Base-by-base conservation (phyloP, 208 protist genomes). In the Leishmania lainsoni region DNA sequence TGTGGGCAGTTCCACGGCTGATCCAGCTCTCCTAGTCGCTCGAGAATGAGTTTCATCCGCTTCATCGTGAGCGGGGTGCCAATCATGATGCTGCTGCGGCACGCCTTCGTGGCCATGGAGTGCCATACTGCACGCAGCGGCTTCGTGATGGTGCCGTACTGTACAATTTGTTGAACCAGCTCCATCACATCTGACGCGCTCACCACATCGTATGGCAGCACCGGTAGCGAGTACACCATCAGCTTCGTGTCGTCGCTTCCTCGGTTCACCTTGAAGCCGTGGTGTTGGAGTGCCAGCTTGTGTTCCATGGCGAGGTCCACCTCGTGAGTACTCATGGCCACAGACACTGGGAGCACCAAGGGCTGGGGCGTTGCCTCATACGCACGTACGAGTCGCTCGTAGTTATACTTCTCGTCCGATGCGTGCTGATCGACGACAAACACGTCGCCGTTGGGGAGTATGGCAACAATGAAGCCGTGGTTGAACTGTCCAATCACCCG, bases 381-480 rank as follows among this genome's bases (percentile, higher is more conserved):
- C 10, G 77, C 54, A 12, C 73, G 77, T 81, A 95, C 81, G n/a
- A 99, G 89, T 26, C 86, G 86, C 85, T 98, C 95, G 83, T 97
- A 99, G 81, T 98, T 98, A 82, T 88, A 97, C 85, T 98, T 99
- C 75, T 99, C 98, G 79, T 99, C 98, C 2, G 96, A 95, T 14
- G 98, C 98, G 85, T 99, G 98, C 85, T 99, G 98, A 80, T 99
- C 98, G 66, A 99, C 92, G 59, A 99, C 93, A 78, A 98, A 98
- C 20, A 98, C 75, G 73, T 98, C 94, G 49, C 75, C 74, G 66
- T 95, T 86, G 5, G 80, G 81, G 58, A 97, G 79, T 4, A 80
- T 74, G 20, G 94, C 86, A 58, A 99, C 82, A 81, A 99, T 98
- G 86, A 99, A 99, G 76, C 97, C 96, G 79, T 97, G 90, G 85